These are phyloP conservation scores for Ustilago xerochloae DNA, from an alignment of 1,284 basidiomycete species.

Conservation along the genomic window DNA sequence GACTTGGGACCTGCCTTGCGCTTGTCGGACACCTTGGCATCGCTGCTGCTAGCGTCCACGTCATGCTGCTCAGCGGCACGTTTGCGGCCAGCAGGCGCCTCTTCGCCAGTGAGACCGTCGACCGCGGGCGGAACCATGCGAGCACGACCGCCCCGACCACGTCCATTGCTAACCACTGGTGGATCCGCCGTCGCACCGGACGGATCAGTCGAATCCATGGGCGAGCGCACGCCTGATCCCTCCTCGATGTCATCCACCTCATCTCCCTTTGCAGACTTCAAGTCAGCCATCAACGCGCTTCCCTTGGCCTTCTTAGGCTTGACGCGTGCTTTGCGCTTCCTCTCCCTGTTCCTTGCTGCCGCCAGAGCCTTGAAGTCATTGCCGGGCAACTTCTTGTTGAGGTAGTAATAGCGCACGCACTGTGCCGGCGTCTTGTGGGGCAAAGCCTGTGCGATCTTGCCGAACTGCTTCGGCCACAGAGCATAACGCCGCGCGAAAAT, in stretches of 20 bases:
- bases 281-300: constrained; percentile 67
- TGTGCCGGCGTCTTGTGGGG: constrained; percentile 87
- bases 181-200: constrained; percentile 7
- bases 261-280: constrained; percentile 64
- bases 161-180: constrained; percentile 11
- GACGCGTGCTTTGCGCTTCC: constrained; percentile 62
- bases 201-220: constrained; percentile 28
- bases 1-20: constrained; percentile 27
- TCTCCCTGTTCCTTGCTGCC: constrained; percentile 61
- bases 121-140: constrained; percentile 6
- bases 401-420: constrained; percentile 93
- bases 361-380: constrained; percentile 65
- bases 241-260: constrained; percentile 64
- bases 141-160: constrained; percentile 19
- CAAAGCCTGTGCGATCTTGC: constrained; percentile 81
- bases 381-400: constrained; percentile 81
- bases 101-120: constrained; percentile 18
- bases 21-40: constrained; percentile 24
- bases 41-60: neutral
- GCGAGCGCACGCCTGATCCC: constrained; percentile 30
- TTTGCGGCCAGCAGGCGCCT: constrained; percentile 21
- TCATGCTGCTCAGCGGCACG: constrained; percentile 23
- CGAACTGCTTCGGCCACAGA: constrained; percentile 91
- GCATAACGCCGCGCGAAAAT: constrained; percentile 85
- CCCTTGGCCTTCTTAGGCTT: constrained; percentile 68